phyloP scores from a whole-genome alignment of 305 asterid species.

The Rubia peregrina region DNA sequence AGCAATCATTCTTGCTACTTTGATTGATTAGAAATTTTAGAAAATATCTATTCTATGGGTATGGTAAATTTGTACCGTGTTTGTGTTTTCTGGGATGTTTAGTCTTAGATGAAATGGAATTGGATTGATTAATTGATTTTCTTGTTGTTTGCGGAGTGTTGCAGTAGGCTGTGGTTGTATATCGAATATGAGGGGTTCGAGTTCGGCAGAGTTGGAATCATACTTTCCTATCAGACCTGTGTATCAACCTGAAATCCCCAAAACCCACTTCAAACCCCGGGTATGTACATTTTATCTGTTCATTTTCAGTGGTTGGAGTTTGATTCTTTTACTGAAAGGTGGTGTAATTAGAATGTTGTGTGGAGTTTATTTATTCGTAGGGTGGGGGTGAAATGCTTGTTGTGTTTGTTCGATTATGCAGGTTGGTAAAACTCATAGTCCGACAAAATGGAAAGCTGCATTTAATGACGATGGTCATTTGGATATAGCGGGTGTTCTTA shows the following conservation, averaged over 20 bases:
- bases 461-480: conserved; percentile 68
- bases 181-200: conserved; percentile 30
- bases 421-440: conserved; percentile 85
- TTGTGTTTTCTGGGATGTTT: not conserved
- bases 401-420: conserved; percentile 17
- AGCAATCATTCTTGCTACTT: not conserved
- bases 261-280: conserved; percentile 82
- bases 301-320: not conserved
- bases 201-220: conserved; percentile 64
- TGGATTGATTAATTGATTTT: not conserved
- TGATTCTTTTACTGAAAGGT: not conserved
- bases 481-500: conserved; percentile 86
- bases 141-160: not conserved
- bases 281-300: conserved; percentile 27
- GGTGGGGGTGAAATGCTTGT: not conserved
- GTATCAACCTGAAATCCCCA: conserved; percentile 73
- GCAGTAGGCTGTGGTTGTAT: conserved; percentile 12
- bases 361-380: not conserved
- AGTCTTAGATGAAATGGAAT: not conserved
- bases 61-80: not conserved
- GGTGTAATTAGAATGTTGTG: not conserved
- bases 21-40: not conserved
- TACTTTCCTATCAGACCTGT: conserved; percentile 76
- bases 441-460: conserved; percentile 94
- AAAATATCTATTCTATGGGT: not conserved